A percentile compares a stretch with the other conserved stretches of the same genome.
Evolutionary conservation across 2,329 filamentous ascomycete genomes (phyloP).

Genomic region (Clonostachys chloroleuca): DNA sequence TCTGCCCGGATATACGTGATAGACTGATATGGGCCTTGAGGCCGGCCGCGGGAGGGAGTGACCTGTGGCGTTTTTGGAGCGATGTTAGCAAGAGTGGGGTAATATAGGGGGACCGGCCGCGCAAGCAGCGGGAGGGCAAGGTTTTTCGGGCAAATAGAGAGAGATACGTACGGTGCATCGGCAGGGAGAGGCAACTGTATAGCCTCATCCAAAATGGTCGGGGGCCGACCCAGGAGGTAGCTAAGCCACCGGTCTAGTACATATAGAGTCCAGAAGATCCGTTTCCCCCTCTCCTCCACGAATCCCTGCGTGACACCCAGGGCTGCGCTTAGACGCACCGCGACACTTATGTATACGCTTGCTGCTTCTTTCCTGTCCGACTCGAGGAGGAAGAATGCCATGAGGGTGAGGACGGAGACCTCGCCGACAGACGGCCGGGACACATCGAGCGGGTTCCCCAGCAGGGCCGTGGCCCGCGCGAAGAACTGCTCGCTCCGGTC

Average conservation of each 20-base stretch:
- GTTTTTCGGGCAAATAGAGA: neutral
- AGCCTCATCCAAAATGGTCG: constrained; percentile 39
- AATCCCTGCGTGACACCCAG: constrained; percentile 40
- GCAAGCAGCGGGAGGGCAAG: no score
- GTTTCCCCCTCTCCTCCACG: constrained; percentile 35
- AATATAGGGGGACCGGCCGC: neutral
- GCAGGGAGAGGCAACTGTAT: constrained; percentile 35
- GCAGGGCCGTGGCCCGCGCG: constrained; percentile 31
- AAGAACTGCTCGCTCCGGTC: constrained; percentile 31
- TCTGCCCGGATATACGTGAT: constrained; percentile 39
- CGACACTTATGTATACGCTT: constrained; percentile 39
- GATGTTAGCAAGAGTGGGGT: neutral
- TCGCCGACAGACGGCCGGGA: constrained; percentile 31
- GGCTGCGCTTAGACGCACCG: constrained; percentile 42
- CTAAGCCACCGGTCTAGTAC: constrained; percentile 43
- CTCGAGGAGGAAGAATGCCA: constrained; percentile 44
- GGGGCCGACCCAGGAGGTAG: constrained; percentile 43
- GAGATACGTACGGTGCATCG: constrained; percentile 29
- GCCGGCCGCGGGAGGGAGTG: constrained; percentile 35
- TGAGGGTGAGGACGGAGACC: constrained; percentile 36
- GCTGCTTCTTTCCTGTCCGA: constrained; percentile 43
- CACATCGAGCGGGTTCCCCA: constrained; percentile 42
- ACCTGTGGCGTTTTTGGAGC: constrained; percentile 14
- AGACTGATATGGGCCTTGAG: constrained; percentile 40
- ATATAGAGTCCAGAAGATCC: constrained; percentile 48